Conservation (phyloP, 129 eudicot genomes). For the Glebionis coronaria region DNA sequence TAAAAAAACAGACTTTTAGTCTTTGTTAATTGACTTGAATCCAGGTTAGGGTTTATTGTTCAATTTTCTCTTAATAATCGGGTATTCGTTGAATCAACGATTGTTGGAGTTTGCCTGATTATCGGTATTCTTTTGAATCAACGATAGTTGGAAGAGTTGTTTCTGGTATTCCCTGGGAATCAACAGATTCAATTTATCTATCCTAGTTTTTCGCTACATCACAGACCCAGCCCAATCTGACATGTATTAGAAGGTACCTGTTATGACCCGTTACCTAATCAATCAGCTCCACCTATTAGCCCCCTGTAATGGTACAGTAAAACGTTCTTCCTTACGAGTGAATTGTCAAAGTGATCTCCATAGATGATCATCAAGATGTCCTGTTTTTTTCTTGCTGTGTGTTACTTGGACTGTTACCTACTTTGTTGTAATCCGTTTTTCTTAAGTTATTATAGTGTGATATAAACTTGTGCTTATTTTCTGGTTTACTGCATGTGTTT, state of each 20-base stretch:
- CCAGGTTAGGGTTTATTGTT: too few species aligned
- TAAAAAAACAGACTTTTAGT: too few species aligned
- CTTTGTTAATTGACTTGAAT: too few species aligned
- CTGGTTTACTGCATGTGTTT: constrained; percentile 17
- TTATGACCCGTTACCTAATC: not conserved
- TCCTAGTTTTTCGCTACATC: too few species aligned
- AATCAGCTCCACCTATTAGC: not conserved
- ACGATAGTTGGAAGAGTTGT: too few species aligned
- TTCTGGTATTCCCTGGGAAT: too few species aligned
- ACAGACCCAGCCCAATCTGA: not conserved
- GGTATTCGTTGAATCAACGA: too few species aligned
- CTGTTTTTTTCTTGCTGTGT: constrained; percentile 4
- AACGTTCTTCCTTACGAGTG: not conserved
- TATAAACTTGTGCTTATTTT: constrained; percentile 1
- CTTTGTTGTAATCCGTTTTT: too few species aligned
- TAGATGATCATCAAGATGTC: constrained; percentile 2
- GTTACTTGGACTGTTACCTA: not conserved
- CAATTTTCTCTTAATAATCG: too few species aligned
- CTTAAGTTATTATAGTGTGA: not conserved
- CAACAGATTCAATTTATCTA: too few species aligned
- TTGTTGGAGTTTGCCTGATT: too few species aligned
- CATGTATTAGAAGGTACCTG: not conserved
- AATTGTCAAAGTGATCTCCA: not conserved
- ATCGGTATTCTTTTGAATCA: too few species aligned
- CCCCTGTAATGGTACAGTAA: not conserved